A percentile compares a stretch with the other conserved stretches of the same genome.
These are phyloP conservation scores for Beta vulgaris DNA, from an alignment of 148 eudicot genomes.

Conservation along the genomic window DNA sequence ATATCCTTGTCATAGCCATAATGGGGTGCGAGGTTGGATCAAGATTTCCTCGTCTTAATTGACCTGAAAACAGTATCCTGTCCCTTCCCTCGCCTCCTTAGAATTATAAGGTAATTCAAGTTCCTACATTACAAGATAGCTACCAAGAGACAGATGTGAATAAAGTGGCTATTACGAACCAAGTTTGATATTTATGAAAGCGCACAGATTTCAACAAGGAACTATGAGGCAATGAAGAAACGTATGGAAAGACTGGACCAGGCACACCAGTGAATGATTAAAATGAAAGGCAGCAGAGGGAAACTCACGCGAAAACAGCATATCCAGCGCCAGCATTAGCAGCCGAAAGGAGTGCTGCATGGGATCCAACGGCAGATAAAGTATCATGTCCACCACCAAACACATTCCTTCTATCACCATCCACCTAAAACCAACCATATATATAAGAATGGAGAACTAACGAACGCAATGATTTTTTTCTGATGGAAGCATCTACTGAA, in stretches of 20 bases:
- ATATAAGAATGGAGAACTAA: not conserved
- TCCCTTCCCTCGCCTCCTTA: not conserved
- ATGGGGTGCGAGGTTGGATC: not conserved
- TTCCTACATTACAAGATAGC: not conserved
- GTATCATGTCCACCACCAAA: conserved; percentile 55
- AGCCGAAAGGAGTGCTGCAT: conserved; percentile 59
- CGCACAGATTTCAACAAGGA: conserved; percentile 3
- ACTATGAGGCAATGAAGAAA: conserved; percentile 1
- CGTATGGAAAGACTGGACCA: not conserved
- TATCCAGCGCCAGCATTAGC: conserved; percentile 85
- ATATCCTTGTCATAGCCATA: not conserved
- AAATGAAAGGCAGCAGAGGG: not conserved
- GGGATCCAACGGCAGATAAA: conserved; percentile 50
- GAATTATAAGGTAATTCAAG: not conserved
- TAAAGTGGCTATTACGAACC: not conserved
- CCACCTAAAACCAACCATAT: conserved; percentile 52
- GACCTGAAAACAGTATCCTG: not conserved
- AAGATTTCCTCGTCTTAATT: not conserved
- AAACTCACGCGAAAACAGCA: conserved; percentile 84
- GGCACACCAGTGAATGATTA: not conserved
- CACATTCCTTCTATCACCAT: conserved; percentile 61
- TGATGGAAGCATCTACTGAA: not conserved
- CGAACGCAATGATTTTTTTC: not conserved
- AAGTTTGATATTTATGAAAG: no score
- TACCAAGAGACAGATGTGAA: not conserved